Evolutionary conservation across 1,284 basidiomycete species (phyloP).

Genomic region (Trichosporon sp.): DNA sequence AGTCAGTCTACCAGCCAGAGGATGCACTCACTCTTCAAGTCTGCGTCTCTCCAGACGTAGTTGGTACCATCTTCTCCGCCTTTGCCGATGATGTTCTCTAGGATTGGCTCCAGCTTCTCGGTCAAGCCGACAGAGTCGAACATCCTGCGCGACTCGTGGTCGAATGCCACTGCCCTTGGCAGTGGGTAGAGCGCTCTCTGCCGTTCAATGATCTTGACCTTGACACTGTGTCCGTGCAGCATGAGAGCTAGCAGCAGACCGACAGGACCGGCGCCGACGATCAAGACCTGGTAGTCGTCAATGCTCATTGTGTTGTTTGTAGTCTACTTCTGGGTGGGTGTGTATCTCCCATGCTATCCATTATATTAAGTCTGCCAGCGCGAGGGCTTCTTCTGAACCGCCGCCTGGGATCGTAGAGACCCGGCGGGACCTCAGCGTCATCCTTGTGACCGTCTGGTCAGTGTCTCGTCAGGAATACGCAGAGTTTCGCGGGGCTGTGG

Average conservation of each 20-base stretch:
- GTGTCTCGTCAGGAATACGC: no score
- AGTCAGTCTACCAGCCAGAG: not conserved
- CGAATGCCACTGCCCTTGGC: slow-evolving; percentile 21
- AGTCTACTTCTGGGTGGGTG: no score
- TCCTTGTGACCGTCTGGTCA: no score
- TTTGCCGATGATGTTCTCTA: slow-evolving; percentile 8
- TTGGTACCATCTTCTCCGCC: slow-evolving; percentile 17
- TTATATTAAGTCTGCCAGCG: no score
- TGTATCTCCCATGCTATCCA: no score
- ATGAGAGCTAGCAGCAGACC: slow-evolving; percentile 14
- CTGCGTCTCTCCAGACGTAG: slow-evolving; percentile 22
- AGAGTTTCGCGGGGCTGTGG: no score
- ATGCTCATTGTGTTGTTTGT: slow-evolving; percentile 5
- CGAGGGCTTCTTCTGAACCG: no score
- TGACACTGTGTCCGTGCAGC: slow-evolving; percentile 15
- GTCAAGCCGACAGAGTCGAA: slow-evolving; percentile 14
- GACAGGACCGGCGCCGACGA: slow-evolving; percentile 14
- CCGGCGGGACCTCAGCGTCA: no score
- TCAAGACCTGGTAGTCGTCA: slow-evolving; percentile 9
- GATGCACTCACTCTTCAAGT: slow-evolving; percentile 17
- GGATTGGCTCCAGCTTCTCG: slow-evolving; percentile 11
- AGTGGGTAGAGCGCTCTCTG: slow-evolving; percentile 23
- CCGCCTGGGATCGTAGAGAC: no score
- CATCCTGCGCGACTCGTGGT: slow-evolving; percentile 20
- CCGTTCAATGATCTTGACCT: slow-evolving; percentile 20